Percentiles rank a stretch among this genome's conserved stretches.
These are phyloP conservation scores for Aspergillus ochraceoroseus DNA, from an alignment of 2,329 filamentous ascomycete species.

Conservation along the genomic window DNA sequence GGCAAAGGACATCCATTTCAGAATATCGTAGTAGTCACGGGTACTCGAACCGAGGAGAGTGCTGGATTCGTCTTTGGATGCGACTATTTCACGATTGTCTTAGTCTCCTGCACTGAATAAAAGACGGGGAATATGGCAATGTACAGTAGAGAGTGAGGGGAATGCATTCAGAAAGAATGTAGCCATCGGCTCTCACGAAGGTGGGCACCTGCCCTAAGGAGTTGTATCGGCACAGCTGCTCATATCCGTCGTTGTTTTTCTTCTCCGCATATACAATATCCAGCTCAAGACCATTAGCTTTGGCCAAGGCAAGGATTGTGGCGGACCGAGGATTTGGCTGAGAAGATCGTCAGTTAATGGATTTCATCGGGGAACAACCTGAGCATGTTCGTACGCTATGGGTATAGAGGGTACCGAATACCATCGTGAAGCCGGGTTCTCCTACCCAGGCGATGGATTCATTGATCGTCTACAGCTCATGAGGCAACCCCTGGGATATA, in stretches of 20 bases:
- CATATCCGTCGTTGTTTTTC: neutral
- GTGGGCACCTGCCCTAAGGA: conserved; percentile 3
- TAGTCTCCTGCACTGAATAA: neutral
- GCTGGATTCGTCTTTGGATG: conserved; percentile 9
- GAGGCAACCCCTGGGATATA: no score
- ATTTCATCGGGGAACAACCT: no score
- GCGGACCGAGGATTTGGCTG: conserved; percentile 3
- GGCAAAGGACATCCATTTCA: conserved; percentile 16
- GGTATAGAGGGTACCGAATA: conserved; percentile 3
- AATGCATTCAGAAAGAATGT: conserved; percentile 2
- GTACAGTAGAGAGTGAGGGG: conserved; percentile 4
- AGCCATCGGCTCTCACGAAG: neutral
- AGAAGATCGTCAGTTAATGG: no score
- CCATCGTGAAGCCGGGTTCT: neutral
- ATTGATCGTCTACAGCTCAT: no score
- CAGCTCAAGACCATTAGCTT: neutral
- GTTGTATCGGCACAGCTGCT: neutral
- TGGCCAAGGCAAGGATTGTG: conserved; percentile 1
- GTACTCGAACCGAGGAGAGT: conserved; percentile 10
- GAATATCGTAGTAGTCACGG: conserved; percentile 10
- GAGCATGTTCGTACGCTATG: conserved; percentile 3
- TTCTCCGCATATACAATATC: conserved; percentile 1
- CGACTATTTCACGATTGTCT: conserved; percentile 7
- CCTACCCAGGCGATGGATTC: no score
- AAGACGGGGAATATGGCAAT: neutral